These are phyloP conservation scores for Penicillium sp. DNA, from an alignment of 2,329 filamentous ascomycete genomes.

Conservation along the genomic window DNA sequence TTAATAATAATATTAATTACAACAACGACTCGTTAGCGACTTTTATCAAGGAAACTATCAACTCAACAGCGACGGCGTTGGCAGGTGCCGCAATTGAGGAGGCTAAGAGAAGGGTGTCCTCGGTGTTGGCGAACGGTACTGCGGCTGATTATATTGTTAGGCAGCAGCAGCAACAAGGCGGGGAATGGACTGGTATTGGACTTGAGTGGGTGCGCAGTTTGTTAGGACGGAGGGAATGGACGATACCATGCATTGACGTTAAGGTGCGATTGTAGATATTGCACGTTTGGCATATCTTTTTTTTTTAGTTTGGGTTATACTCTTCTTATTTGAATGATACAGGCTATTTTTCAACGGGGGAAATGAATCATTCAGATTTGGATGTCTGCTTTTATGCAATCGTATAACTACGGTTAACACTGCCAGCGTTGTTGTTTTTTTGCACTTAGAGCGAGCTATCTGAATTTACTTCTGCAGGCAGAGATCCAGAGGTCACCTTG, in stretches of 20 bases:
- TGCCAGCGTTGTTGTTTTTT: too few relatives aligned
- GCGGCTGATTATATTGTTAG: neutral
- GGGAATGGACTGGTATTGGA: constrained; percentile 71
- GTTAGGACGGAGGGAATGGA: constrained; percentile 80
- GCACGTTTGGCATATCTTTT: neutral
- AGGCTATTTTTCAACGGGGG: neutral
- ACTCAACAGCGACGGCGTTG: constrained; percentile 66
- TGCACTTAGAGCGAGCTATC: too few relatives aligned
- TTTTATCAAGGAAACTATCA: constrained; percentile 50
- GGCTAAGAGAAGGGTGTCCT: constrained; percentile 39
- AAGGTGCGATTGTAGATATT: constrained; percentile 65
- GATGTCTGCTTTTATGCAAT: too few relatives aligned
- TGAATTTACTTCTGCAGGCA: too few relatives aligned
- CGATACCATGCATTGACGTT: constrained; percentile 85
- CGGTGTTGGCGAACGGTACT: constrained; percentile 1
- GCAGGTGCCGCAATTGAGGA: constrained; percentile 65
- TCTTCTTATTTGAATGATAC: neutral
- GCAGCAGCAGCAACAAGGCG: constrained; percentile 21
- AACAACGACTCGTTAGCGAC: constrained; percentile 31
- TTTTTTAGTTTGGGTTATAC: neutral
- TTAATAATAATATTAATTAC: constrained; percentile 26
- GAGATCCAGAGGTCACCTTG: too few relatives aligned
- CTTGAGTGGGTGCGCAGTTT: constrained; percentile 82
- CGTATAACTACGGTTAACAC: too few relatives aligned
- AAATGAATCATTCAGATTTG: too few relatives aligned